Conservation (phyloP, 2,329 filamentous ascomycete genomes). For the Apiospora saccharicola region DNA sequence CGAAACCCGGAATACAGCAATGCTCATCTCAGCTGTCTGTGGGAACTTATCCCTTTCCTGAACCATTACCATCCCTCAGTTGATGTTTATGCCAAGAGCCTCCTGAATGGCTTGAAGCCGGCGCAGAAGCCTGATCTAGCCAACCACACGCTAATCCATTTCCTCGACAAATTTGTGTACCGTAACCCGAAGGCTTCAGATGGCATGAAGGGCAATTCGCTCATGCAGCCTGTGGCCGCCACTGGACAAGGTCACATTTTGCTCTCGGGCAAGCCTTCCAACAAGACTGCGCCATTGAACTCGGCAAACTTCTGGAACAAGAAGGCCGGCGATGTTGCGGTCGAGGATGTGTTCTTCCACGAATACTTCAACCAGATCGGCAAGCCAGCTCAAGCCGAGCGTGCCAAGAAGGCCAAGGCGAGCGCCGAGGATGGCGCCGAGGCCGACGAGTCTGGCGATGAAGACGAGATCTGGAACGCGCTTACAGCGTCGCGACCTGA, state of each 20-base stretch:
- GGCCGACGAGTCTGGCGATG: conserved; percentile 64
- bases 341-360: conserved; percentile 98
- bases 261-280: conserved; percentile 58
- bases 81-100: conserved; percentile 76
- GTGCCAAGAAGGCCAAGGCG: conserved; percentile 62
- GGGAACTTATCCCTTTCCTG: conserved; percentile 86
- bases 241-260: conserved; percentile 63
- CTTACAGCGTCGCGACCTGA: conserved; percentile 84
- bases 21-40: conserved; percentile 90
- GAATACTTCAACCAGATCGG: conserved; percentile 86
- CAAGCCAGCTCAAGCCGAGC: conserved; percentile 65
- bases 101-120: conserved; percentile 74
- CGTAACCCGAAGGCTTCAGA: conserved; percentile 82
- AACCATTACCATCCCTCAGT: conserved; percentile 94
- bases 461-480: conserved; percentile 91
- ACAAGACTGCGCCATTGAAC: conserved; percentile 67
- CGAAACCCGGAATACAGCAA: conserved; percentile 91
- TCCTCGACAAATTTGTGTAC: conserved; percentile 99
- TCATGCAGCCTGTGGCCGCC: conserved; percentile 88
- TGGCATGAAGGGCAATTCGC: conserved; percentile 78
- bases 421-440: conserved; percentile 49
- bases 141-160: conserved; percentile 90
- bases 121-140: conserved; percentile 90
- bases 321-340: conserved; percentile 85
- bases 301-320: conserved; percentile 90